Evolutionary conservation across 345 rosid genomes (phyloP), one percentile per base, ranked within the genome.

Genomic region (Orychophragmus violaceus): DNA sequence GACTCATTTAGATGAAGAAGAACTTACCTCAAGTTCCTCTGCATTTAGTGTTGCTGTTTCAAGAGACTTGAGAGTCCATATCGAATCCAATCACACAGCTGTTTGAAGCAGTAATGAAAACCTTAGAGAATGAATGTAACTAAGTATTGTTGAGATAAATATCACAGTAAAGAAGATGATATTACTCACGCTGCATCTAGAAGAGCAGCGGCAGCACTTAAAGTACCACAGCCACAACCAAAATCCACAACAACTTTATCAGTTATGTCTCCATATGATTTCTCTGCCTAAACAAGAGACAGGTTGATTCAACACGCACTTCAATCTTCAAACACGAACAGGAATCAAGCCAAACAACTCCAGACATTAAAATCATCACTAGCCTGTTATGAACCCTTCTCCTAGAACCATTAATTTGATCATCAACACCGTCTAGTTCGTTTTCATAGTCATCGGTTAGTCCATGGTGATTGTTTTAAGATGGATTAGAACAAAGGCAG

Each of bases 151-250:
- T 51, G 21, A 41, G 10, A 66, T 3, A 32, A 30, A 48, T n/a
- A 42, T 12, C n/a, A 12, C 2, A 60, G 27, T 24, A 48, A 50
- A 48, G 23, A 64, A 10, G 46, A 37, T 24, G 32, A 9, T 8
- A 6, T 17, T 6, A 76, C 95, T 82, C 68, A 89, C 93, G 82
- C 86, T 57, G 98, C 97, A 66, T 87, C 97, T 77, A 92, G 63
- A 55, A 92, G 91, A 63, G 88, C 80, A 74, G 98, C 93, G 17
- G 97, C 97, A n/a, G n/a, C n/a, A n/a, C n/a, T n/a, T n/a, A n/a
- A n/a, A n/a, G n/a, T n/a, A n/a, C n/a, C n/a, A n/a, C n/a, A n/a
- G n/a, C n/a, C n/a, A n/a, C n/a, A n/a, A n/a, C n/a, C n/a, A n/a
- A n/a, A n/a, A n/a, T n/a, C n/a, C n/a, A n/a, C n/a, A n/a, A n/a